Evolutionary conservation across 441 rosid species (phyloP), one percentile per base, ranked within the genome.

Genomic region (Macaranga tanarius): DNA sequence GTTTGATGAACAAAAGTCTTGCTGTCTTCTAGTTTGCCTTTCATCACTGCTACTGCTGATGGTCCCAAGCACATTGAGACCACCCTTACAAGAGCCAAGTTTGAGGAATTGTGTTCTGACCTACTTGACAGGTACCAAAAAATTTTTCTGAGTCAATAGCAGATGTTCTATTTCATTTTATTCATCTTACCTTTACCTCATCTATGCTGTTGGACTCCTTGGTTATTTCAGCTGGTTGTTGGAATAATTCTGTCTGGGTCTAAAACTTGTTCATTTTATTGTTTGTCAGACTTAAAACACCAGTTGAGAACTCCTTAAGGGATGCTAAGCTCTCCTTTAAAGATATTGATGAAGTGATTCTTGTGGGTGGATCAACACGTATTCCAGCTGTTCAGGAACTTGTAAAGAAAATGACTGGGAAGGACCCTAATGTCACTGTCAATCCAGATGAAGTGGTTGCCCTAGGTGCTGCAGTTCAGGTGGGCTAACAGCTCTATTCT

Each of bases 381-480:
- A 94, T 94, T 64, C 99, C 95, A 19, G 97, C 99, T 47, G 92
- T 90, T 11, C 97, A 89, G 77, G 94, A 87, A 73, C 87, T 95
- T n/a, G 97, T 92, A 10, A 90, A 84, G 87, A 88, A 90, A 86
- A 19, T 89, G 84, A 95, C 95, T 0, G 91, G 99, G 51, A 95
- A 90, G 80, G 97, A 89, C n/a, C 98, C 98, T 5, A 93, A 93
- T 80, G 94, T 93, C 66, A 87, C 97, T 0, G 98, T 93, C 5
- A 93, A 93, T 62, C 98, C 98, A 0, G 98, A 93, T 76, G 98
- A 93, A 75, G 98, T 93, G 74, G 98, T 93, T 67, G 97, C 99
- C 34, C 77, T 94, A 0, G 99, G 99, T 45, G 99, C 99, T 84
- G 97, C 99, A 11, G 97, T 94, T 63, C 99, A 95, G 98, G 99